Percentiles rank a stretch among this genome's conserved stretches.
Evolutionary conservation across 2,329 filamentous ascomycete genomes (phyloP).

Genomic region (Metarhizium robertsii): DNA sequence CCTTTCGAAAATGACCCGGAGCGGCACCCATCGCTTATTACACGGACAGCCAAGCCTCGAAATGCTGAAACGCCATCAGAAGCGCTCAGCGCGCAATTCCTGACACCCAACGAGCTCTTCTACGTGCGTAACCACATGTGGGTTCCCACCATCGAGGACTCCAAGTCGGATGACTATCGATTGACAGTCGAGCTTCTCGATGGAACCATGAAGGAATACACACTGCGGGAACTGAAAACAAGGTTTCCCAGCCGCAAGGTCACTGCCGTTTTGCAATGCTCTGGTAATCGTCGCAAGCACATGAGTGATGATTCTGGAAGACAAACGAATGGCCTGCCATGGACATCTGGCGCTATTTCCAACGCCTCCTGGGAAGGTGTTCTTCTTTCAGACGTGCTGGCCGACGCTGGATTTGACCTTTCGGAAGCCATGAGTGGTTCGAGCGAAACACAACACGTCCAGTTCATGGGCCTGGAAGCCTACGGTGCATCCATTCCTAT

Average conservation of each 20-base stretch:
- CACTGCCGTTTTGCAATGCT: conserved; percentile 49
- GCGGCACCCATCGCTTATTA: conserved; percentile 40
- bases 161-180: conserved; percentile 30
- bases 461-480: conserved; percentile 50
- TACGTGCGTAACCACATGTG: conserved; percentile 57
- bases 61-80: conserved; percentile 51
- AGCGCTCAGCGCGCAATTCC: conserved; percentile 37
- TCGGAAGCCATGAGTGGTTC: conserved; percentile 24
- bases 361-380: conserved; percentile 52
- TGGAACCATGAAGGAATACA: conserved; percentile 43
- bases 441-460: conserved; percentile 38
- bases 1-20: conserved; percentile 46
- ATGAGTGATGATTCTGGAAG: conserved; percentile 40
- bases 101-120: conserved; percentile 46
- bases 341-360: conserved; percentile 50
- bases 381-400: conserved; percentile 43
- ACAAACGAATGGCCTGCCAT: conserved; percentile 48
- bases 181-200: conserved; percentile 47
- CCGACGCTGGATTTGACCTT: conserved; percentile 43
- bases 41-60: conserved; percentile 44
- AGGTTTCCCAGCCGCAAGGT: conserved; percentile 41
- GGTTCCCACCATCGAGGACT: conserved; percentile 39
- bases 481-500: conserved; percentile 55
- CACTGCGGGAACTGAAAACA: conserved; percentile 41
- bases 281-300: conserved; percentile 48